These are phyloP conservation scores for Tilletiaria anomala DNA, from an alignment of 1,284 basidiomycete genomes.

Conservation along the genomic window DNA sequence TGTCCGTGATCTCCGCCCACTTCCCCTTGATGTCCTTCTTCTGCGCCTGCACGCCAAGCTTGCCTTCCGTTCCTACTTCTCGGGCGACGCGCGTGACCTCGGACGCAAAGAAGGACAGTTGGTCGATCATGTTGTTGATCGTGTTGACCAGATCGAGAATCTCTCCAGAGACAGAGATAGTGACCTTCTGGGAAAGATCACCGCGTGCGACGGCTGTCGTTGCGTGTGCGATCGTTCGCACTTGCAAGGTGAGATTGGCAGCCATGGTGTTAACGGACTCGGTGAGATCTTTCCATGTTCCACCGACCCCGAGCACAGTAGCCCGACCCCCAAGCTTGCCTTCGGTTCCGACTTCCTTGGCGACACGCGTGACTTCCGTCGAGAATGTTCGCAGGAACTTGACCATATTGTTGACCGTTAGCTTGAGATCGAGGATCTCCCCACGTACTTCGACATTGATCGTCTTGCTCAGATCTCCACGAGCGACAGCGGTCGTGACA, in stretches of 20 bases:
- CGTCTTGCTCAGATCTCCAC: constrained; percentile 38
- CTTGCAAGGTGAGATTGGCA: constrained; percentile 66
- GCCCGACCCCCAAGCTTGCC: constrained; percentile 39
- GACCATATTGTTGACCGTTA: constrained; percentile 40
- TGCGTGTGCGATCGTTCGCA: constrained; percentile 81
- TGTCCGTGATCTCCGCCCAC: constrained; percentile 96
- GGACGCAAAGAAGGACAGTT: constrained; percentile 65
- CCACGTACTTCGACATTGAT: constrained; percentile 39
- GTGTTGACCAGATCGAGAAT: constrained; percentile 77
- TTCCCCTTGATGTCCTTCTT: constrained; percentile 93
- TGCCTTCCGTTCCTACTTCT: constrained; percentile 90
- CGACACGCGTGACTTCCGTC: constrained; percentile 39
- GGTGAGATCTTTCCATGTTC: constrained; percentile 56
- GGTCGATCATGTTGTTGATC: constrained; percentile 42
- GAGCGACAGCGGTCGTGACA: constrained; percentile 36
- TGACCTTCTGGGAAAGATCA: constrained; percentile 85
- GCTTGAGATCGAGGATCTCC: constrained; percentile 37
- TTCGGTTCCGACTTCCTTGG: constrained; percentile 40
- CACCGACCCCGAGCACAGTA: constrained; percentile 39
- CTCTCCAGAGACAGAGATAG: constrained; percentile 80
- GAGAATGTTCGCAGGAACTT: constrained; percentile 40
- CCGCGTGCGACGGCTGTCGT: constrained; percentile 91
- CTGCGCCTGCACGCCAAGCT: constrained; percentile 91
- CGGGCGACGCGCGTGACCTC: constrained; percentile 90
- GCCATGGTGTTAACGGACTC: constrained; percentile 57